These are phyloP conservation scores for Alloteropsis angusta DNA, from an alignment of 202 grass and related monocot genomes.

Conservation along the genomic window DNA sequence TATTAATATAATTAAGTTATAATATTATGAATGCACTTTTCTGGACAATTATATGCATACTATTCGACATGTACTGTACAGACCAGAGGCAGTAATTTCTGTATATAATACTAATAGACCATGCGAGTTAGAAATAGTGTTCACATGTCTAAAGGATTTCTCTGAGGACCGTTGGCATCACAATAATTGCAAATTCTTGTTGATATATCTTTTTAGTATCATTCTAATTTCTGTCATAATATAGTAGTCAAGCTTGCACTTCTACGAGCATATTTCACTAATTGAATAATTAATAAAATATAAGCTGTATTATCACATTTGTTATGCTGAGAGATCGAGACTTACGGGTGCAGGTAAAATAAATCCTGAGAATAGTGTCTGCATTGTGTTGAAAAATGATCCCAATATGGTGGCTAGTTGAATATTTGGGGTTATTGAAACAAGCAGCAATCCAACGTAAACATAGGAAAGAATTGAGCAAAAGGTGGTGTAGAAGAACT, in stretches of 20 bases:
- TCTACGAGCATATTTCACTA: not conserved
- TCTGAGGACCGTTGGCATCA: not conserved
- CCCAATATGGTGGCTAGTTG: slow-evolving; percentile 48
- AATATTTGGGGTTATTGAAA: slow-evolving; percentile 47
- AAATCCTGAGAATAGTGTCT: slow-evolving; percentile 59
- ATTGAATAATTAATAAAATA: not conserved
- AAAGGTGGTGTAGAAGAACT: slow-evolving; percentile 30
- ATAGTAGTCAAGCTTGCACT: not conserved
- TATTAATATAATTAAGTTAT: not conserved
- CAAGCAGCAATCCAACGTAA: slow-evolving; percentile 16
- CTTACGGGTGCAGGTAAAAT: slow-evolving; percentile 51
- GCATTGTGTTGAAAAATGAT: slow-evolving; percentile 50
- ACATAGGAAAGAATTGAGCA: slow-evolving; percentile 24
- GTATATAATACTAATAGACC: not conserved
- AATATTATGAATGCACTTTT: not conserved
- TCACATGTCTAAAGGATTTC: not conserved
- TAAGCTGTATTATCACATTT: not conserved
- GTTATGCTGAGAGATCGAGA: not conserved
- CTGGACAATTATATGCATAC: not conserved
- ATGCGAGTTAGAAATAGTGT: not conserved
- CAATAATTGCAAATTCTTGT: not conserved
- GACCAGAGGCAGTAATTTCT: not conserved
- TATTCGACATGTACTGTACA: not conserved
- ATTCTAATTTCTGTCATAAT: not conserved
- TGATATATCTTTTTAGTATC: not conserved